Evolutionary conservation across 2,329 filamentous ascomycete species (phyloP).

Genomic region (Cercospora nicotianae): DNA sequence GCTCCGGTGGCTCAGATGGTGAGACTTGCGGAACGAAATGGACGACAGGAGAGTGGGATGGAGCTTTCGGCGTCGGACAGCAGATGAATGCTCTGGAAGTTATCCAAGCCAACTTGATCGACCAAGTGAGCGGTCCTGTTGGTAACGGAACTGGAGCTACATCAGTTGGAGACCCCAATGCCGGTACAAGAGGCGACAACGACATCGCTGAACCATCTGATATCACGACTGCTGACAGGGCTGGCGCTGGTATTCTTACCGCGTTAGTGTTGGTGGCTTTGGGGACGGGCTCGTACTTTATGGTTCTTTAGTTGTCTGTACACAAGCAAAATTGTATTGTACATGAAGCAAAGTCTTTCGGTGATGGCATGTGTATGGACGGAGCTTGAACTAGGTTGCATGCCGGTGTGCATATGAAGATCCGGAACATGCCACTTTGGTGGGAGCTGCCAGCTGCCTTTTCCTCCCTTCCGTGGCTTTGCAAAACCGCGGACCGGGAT

Average conservation of each 20-base stretch:
- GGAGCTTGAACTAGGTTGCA: background rate
- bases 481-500: background rate
- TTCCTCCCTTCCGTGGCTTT: background rate
- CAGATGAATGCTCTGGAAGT: slow-evolving; percentile 56
- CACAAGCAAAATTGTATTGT: background rate
- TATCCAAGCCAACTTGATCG: slow-evolving; percentile 45
- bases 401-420: background rate
- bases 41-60: slow-evolving; percentile 45
- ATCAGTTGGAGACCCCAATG: slow-evolving; percentile 19
- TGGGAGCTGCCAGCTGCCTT: background rate
- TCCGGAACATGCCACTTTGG: background rate
- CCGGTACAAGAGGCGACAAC: slow-evolving; percentile 13
- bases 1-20: slow-evolving; percentile 48
- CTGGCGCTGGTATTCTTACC: slow-evolving; percentile 27
- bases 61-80: slow-evolving; percentile 53
- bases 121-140: slow-evolving; percentile 40
- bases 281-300: slow-evolving; percentile 10
- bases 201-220: slow-evolving; percentile 14
- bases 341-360: background rate
- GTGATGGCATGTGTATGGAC: background rate
- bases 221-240: slow-evolving; percentile 27
- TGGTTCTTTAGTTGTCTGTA: slow-evolving; percentile 5
- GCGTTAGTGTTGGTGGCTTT: slow-evolving; percentile 17
- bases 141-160: slow-evolving; percentile 48
- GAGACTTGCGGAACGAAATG: slow-evolving; percentile 47